Evolutionary conservation across 208 protist species (phyloP), one percentile per base, ranked within the genome.

Genomic region (Leishmania aethiopica): DNA sequence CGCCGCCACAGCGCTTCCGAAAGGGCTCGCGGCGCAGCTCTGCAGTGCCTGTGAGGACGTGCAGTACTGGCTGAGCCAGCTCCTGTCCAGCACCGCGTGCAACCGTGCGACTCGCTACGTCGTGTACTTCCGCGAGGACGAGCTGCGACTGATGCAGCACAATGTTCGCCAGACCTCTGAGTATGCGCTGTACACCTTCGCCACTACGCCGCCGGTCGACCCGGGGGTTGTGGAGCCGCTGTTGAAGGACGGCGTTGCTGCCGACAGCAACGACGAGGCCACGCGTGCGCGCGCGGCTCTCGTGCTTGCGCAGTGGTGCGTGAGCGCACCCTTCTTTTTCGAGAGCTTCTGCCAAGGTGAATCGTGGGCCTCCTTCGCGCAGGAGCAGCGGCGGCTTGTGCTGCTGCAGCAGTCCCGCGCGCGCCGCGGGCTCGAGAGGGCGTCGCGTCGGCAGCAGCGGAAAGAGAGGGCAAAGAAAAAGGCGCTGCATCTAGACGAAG

Each of bases 41-140:
- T 17, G 84, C 77, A 2, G 77, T 15, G 80, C 77, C 42, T 77
- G 80, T n/a, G 47, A 64, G 0, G 77, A 82, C 6, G 75, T 90
- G 66, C 84, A 85, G 84, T 62, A 72, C 37, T 81, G 81, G 77
- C 60, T 93, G 51, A 70, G 80, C 45, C 77, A 82, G 2, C 77
- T 95, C 3, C 77, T 96, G n/a, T 73, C 89, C 32, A 81, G 77
- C 51, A 83, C 75, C 22, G 90, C 89, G 42, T 91, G 94, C 80
- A 96, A 94, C 78, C 87, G 90, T n/a, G 90, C 90, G 19, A 97
- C 93, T 22, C 91, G 93, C 70, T 89, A 91, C 60, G 92, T 96
- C 1, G 87, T 97, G 19, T 97, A 97, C 86, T 96, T 92, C 84
- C 92, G 95, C 69, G 92, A 91, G 19, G 95, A 97, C 66, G 93